A percentile compares a stretch with the other conserved stretches of the same genome.
Evolutionary conservation across 2,329 filamentous ascomycete species (phyloP).

Genomic region (Claviceps paspali): DNA sequence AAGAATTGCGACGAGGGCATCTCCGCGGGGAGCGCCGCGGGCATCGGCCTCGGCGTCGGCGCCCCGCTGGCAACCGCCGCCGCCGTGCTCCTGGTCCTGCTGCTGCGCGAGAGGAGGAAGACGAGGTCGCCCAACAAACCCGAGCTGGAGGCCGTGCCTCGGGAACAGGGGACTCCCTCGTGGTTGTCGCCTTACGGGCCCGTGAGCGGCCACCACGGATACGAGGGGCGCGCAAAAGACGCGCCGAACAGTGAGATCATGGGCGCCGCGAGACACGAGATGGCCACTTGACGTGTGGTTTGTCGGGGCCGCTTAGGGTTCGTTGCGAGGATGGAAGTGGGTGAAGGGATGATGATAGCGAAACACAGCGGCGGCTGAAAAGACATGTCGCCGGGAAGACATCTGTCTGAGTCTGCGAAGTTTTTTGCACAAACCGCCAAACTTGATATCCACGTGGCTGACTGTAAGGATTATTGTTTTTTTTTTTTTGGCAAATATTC

Average conservation of each 20-base stretch:
- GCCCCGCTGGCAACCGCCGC: background rate
- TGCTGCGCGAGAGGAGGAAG: background rate
- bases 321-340: no score
- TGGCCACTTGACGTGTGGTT: background rate
- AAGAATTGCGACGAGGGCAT: background rate
- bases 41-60: background rate
- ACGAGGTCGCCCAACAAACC: background rate
- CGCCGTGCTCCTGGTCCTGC: background rate
- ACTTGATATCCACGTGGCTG: no score
- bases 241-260: slow-evolving; percentile 1
- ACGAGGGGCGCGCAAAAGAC: background rate
- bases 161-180: no score
- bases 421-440: no score
- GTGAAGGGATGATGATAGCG: no score
- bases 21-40: background rate
- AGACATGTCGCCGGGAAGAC: no score
- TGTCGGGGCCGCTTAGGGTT: no score
- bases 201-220: background rate
- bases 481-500: no score
- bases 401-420: no score
- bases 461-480: no score
- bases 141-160: background rate
- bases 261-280: background rate
- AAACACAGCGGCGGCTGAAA: no score
- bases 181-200: background rate